Evolutionary conservation across 2,329 filamentous ascomycete genomes (phyloP).

Genomic region (Graphilbum fragrans): DNA sequence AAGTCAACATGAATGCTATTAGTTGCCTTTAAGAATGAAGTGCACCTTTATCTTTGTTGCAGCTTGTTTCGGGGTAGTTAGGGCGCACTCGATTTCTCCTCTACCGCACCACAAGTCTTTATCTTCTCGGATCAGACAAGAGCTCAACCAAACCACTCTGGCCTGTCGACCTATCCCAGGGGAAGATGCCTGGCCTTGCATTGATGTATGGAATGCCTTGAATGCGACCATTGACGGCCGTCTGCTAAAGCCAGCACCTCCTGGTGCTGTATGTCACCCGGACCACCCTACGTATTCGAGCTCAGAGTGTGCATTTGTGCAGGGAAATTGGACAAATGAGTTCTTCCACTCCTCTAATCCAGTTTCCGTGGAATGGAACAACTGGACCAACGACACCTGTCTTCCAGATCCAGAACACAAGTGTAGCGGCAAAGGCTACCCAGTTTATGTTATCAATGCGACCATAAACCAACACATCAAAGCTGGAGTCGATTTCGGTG

Average conservation of each 20-base stretch:
- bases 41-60: too few species aligned
- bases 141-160: slow-evolving; percentile 1
- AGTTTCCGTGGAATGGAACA: slow-evolving; percentile 24
- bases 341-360: slow-evolving; percentile 23
- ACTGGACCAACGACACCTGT: slow-evolving; percentile 38
- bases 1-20: too few species aligned
- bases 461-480: slow-evolving; percentile 21
- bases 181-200: slow-evolving; percentile 1
- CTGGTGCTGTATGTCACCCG: slow-evolving; percentile 5
- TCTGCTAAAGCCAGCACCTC: slow-evolving; percentile 3
- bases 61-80: too few species aligned
- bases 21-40: too few species aligned
- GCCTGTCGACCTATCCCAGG: slow-evolving; percentile 3
- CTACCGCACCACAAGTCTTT: too few species aligned
- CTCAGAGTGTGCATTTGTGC: too few species aligned
- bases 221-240: slow-evolving; percentile 6
- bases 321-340: slow-evolving; percentile 14
- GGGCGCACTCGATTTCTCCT: too few species aligned
- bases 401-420: slow-evolving; percentile 25
- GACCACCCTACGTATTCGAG: too few species aligned
- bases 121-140: too few species aligned
- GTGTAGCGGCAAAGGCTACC: slow-evolving; percentile 19
- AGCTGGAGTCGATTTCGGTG: slow-evolving; percentile 5
- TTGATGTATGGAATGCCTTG: slow-evolving; percentile 2
- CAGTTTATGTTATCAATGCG: slow-evolving; percentile 18